Conservation (phyloP, 176 grass and related monocot genomes). For the Carex parvula region DNA sequence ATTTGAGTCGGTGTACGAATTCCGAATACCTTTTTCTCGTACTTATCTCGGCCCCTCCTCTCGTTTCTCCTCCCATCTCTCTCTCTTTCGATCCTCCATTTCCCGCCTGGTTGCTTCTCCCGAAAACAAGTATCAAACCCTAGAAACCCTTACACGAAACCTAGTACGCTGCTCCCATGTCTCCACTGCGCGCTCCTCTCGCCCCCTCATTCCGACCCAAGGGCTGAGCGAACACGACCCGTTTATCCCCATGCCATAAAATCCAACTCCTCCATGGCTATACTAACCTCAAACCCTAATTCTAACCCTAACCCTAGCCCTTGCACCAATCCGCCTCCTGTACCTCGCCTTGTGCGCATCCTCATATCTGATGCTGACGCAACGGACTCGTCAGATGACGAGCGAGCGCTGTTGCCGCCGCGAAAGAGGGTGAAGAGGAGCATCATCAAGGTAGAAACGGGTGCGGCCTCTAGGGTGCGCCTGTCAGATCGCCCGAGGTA, state of each 20-base stretch:
- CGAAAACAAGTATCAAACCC: neutral
- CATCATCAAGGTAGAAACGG: conserved; percentile 19
- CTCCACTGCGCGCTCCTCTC: conserved; percentile 5
- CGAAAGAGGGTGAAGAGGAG: conserved; percentile 22
- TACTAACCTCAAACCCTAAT: neutral
- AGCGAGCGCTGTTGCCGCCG: neutral
- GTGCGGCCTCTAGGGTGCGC: neutral
- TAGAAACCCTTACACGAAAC: conserved; percentile 20
- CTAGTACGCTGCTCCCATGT: neutral
- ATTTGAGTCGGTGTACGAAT: too few species aligned
- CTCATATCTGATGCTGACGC: conserved; percentile 51
- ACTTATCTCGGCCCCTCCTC: neutral
- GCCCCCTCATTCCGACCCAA: neutral
- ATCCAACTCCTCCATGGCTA: neutral
- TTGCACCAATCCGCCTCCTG: neutral
- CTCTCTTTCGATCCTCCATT: conserved; percentile 2
- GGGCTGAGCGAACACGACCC: neutral
- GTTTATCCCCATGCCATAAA: conserved; percentile 8
- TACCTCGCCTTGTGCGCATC: conserved; percentile 38
- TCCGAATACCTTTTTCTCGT: neutral
- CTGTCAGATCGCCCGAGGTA: conserved; percentile 15
- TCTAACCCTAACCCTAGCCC: conserved; percentile 1
- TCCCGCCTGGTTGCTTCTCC: neutral
- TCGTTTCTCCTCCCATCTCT: too few species aligned
- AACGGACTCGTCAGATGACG: conserved; percentile 59